Percentiles rank a stretch among this genome's conserved stretches.
These are phyloP conservation scores for Secale cereale DNA, from an alignment of 176 grass and related monocot species.

Conservation along the genomic window DNA sequence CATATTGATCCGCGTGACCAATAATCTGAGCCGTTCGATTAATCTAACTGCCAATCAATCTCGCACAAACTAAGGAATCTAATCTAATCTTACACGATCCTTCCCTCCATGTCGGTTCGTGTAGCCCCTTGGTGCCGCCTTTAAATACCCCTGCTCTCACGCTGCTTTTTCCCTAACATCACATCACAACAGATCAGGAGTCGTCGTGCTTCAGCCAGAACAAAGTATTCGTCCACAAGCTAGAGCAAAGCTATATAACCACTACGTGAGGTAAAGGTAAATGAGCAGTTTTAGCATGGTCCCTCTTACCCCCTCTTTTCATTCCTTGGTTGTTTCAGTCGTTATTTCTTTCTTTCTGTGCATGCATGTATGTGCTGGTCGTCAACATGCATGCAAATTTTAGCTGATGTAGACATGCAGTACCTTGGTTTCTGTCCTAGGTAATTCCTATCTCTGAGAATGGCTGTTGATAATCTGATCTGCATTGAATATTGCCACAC, in stretches of 20 bases:
- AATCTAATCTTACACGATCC: neutral
- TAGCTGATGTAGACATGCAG: neutral
- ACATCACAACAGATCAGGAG: neutral
- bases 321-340: neutral
- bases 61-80: neutral
- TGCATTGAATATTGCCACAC: too few relatives aligned
- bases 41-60: neutral
- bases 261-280: neutral
- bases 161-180: neutral
- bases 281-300: too few relatives aligned
- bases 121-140: neutral
- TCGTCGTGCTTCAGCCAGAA: neutral
- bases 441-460: neutral
- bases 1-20: too few relatives aligned
- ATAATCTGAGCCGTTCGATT: neutral
- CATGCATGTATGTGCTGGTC: neutral
- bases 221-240: neutral
- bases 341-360: neutral
- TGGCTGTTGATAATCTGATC: neutral
- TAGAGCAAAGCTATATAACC: neutral
- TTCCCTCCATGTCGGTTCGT: neutral
- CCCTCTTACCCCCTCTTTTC: too few relatives aligned
- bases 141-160: neutral
- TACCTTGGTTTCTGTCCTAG: neutral
- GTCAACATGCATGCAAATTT: neutral